Evolutionary conservation across 805 yeast genomes (phyloP), one percentile per base, ranked within the genome.

Genomic region (Candida sonorensis): DNA sequence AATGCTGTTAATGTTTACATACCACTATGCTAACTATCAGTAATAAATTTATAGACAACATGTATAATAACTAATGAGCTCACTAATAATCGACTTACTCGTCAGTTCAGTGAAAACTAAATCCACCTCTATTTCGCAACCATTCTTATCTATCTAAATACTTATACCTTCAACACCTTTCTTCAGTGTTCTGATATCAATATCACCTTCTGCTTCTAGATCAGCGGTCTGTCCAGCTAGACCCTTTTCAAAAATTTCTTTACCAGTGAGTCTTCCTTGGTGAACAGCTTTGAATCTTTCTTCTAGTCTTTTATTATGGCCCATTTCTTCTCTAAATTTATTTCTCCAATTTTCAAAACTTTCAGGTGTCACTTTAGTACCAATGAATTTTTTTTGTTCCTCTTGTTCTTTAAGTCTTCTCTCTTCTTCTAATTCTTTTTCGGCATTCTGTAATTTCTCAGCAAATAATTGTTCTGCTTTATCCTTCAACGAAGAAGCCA

Each of bases 221-320:
- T 69, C 78, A 26, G 75, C 88, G 16, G 63, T 77, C 22, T 73
- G 79, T 32, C 78, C 80, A 26, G 82, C 94, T 45, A 92, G 69
- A 27, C 97, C 97, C 49, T 70, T 70, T 52, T 87, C 97, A 51
- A 90, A 90, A 38, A 92, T 82, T 59, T 86, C 90, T 46, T 75
- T 72, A 16, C 98, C 98, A 0, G 94, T 79, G 50, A 87, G 59
- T 57, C 78, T 82, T 7, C 92, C 94, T 27, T 67, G 69, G 51
- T 82, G 90, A 50, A 77, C 72, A n/a, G 53, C 54, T 23, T 61
- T 55, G 38, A 70, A 69, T 42, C 84, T 66, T 32, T 66, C 61
- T 22, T 57, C 59, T 35, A 74, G 69, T 42, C 76, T 64, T 30
- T 70, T 69, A 45, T 82, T 90, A 41, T 75, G 61, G n/a, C 77